These are phyloP conservation scores for Davidsoniella eucalypti DNA, from an alignment of 2,329 filamentous ascomycete species.

Conservation along the genomic window DNA sequence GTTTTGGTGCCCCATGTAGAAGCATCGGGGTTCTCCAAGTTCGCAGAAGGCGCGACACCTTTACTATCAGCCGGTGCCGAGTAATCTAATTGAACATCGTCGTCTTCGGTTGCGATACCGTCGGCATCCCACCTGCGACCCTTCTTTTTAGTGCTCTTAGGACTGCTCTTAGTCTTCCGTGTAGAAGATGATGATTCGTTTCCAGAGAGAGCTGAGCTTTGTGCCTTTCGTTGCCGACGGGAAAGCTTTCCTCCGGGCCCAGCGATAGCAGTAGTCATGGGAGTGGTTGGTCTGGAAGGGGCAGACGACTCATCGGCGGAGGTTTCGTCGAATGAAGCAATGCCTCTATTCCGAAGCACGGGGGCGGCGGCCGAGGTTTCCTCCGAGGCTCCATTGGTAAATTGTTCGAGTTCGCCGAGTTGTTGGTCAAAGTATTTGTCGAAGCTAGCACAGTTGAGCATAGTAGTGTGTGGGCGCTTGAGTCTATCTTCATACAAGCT, in stretches of 20 bases:
- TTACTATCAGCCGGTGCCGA: conserved; percentile 48
- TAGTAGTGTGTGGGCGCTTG: conserved; percentile 60
- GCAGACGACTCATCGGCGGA: conserved; percentile 18
- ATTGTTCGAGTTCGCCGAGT: conserved; percentile 59
- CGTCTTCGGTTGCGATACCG: conserved; percentile 71
- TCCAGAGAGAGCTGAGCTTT: conserved; percentile 63
- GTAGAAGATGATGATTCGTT: conserved; percentile 48
- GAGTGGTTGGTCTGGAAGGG: conserved; percentile 65
- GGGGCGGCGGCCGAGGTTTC: conserved; percentile 16
- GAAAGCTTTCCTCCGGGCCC: conserved; percentile 64
- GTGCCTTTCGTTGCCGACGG: conserved; percentile 54
- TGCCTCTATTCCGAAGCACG: no score
- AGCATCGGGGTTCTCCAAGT: conserved; percentile 58
- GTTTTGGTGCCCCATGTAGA: conserved; percentile 75
- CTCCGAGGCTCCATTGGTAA: conserved; percentile 21
- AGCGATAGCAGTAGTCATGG: conserved; percentile 40
- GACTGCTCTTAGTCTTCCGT: conserved; percentile 38
- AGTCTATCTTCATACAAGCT: conserved; percentile 81
- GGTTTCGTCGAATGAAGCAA: conserved; percentile 8
- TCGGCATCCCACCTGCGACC: conserved; percentile 86
- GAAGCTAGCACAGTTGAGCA: conserved; percentile 64
- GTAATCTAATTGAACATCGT: conserved; percentile 71
- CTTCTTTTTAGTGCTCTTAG: conserved; percentile 61
- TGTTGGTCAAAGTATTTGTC: conserved; percentile 92
- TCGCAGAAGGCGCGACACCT: conserved; percentile 37